Evolutionary conservation across 2,329 filamentous ascomycete species (phyloP), one percentile per base, ranked within the genome.

Genomic region (Fusarium pilosicola): DNA sequence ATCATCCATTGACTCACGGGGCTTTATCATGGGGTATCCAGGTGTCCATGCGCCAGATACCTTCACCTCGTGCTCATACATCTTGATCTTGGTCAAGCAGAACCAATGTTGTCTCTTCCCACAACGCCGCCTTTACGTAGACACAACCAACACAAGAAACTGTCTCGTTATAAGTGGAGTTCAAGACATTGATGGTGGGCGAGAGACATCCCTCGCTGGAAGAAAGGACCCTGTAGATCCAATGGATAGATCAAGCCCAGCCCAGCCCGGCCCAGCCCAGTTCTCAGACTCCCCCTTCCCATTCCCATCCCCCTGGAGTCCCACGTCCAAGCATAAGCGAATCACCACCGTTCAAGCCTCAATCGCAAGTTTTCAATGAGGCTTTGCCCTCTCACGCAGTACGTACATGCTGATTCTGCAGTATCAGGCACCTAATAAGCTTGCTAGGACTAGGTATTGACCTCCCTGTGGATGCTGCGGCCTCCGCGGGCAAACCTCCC

Each of bases 141-240:
- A 62, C 42, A 62, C 62, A 63, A 63, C 64, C 49, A 63, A 49
- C 30, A 44, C 32, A 55, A 69, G 30, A 59, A 32, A 63, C 39
- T 51, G 41, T 57, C 39, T 68, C 52, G 36, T 41, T 72, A 28
- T 32, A 61, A 64, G 71, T 74, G 67, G 67, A 59, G 58, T 68
- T 68, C 38, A 42, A 73, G 66, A 74, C 71, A 74, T 26, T 62
- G 51, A 61, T 61, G 41, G 60, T 57, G 69, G 69, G 48, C 39
- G 65, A 60, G 60, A 73, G 56, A 70, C 70, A 55, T 66, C 70
- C 56, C 73, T 67, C 71, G 59, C 71, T n/a, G n/a, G 41, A 30
- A 45, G 26, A 57, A 58, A 72, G 57, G 72, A 77, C 74, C 74
- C 74, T 76, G 70, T 75, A 76, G 74, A 76, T 76, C 74, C 65